These are phyloP conservation scores for Nemania serpens DNA, from an alignment of 2,329 filamentous ascomycete genomes.

Conservation along the genomic window DNA sequence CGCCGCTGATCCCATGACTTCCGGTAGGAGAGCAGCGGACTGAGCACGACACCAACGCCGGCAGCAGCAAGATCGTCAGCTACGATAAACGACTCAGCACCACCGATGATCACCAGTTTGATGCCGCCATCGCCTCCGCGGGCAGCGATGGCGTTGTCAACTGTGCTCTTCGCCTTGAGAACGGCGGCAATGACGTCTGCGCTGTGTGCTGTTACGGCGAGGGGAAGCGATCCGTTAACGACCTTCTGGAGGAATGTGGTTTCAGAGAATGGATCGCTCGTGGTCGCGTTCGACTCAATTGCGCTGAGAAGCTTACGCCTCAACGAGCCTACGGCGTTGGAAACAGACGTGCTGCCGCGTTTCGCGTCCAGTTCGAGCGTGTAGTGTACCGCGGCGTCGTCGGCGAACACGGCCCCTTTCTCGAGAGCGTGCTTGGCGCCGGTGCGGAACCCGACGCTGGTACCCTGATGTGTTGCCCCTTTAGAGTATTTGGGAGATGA, in stretches of 20 bases:
- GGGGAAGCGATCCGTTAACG: constrained; percentile 55
- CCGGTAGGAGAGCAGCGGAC: constrained; percentile 61
- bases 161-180: constrained; percentile 60
- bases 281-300: constrained; percentile 44
- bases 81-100: constrained; percentile 65
- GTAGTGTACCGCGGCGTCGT: constrained; percentile 63
- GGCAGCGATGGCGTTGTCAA: constrained; percentile 51
- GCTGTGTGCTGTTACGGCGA: constrained; percentile 64
- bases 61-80: constrained; percentile 62
- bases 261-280: constrained; percentile 52
- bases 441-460: constrained; percentile 63
- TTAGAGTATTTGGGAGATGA: constrained; percentile 56
- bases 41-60: constrained; percentile 62
- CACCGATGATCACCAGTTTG: constrained; percentile 63
- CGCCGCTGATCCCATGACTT: constrained; percentile 65
- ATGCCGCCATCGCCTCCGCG: constrained; percentile 40
- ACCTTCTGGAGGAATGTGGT: constrained; percentile 58
- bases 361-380: constrained; percentile 57
- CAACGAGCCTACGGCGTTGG: constrained; percentile 42
- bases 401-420: constrained; percentile 55
- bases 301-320: constrained; percentile 44
- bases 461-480: constrained; percentile 55
- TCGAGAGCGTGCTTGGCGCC: constrained; percentile 53
- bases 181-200: constrained; percentile 66
- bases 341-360: constrained; percentile 52